Evolutionary conservation across 371 early-diverging fungal species (phyloP).

Genomic region (Nematocida major): DNA sequence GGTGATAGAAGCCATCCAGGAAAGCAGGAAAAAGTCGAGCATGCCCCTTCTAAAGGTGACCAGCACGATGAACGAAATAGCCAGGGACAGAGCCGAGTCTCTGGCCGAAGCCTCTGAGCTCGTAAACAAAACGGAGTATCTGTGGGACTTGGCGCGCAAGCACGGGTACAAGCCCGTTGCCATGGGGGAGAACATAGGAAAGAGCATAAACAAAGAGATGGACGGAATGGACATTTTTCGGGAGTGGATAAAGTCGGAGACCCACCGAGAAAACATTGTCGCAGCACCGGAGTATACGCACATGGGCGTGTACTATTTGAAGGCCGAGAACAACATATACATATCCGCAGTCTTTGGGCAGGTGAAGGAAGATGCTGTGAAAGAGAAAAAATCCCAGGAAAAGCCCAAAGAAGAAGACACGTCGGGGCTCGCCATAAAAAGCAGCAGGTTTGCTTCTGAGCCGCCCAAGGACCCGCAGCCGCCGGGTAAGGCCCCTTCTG

Average conservation of each 20-base stretch:
- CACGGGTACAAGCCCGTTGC: conserved; percentile 37
- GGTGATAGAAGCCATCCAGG: conserved; percentile 57
- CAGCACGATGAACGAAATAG: conserved; percentile 36
- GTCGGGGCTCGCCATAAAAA: no score
- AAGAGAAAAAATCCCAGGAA: background rate
- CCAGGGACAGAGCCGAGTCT: conserved; percentile 53
- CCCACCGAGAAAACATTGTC: conserved; percentile 63
- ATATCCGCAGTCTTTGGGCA: conserved; percentile 59
- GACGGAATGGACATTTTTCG: conserved; percentile 55
- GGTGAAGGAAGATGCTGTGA: background rate
- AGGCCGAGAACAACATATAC: background rate
- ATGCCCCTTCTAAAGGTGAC: conserved; percentile 31
- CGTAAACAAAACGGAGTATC: conserved; percentile 45
- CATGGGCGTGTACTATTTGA: conserved; percentile 56
- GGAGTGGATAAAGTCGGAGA: conserved; percentile 60
- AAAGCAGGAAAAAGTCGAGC: conserved; percentile 52
- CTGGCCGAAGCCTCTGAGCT: conserved; percentile 54
- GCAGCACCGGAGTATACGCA: conserved; percentile 62
- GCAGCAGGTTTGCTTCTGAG: background rate
- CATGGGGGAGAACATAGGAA: conserved; percentile 61
- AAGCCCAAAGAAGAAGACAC: background rate
- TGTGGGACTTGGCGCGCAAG: conserved; percentile 15
- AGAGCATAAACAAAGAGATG: conserved; percentile 61
- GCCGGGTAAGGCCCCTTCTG: no score
- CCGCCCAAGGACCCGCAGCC: no score